phyloP scores from a whole-genome alignment of 441 rosid genomes.

The Pelargonium exstipulatum region DNA sequence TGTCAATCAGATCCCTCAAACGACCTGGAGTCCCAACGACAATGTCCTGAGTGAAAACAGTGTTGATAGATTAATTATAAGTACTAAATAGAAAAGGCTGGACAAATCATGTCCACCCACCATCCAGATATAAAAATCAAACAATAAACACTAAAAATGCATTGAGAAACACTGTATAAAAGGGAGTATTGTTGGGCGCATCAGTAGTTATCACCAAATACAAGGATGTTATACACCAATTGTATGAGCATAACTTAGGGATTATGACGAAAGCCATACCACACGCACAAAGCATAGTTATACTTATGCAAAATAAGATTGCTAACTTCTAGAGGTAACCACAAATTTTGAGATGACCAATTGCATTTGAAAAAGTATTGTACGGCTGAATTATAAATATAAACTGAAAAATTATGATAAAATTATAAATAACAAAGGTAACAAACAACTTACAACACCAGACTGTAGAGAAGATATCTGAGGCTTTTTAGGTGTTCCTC shows the following conservation, averaged over 20 bases:
- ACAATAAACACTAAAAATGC: neutral
- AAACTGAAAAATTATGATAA: neutral
- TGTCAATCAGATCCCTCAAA: constrained; percentile 76
- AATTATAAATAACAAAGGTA: neutral
- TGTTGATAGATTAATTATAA: constrained; percentile 7
- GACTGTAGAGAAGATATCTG: constrained; percentile 61
- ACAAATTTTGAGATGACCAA: neutral
- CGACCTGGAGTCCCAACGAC: constrained; percentile 95
- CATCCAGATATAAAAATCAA: neutral
- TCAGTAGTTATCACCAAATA: neutral
- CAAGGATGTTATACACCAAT: neutral
- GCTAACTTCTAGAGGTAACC: neutral
- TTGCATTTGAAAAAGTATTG: neutral
- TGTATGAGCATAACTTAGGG: neutral
- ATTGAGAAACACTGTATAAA: neutral
- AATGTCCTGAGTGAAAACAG: no score
- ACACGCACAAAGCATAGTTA: neutral
- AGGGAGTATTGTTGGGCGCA: neutral
- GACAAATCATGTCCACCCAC: neutral
- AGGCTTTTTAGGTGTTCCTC: constrained; percentile 84
- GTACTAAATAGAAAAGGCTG: neutral
- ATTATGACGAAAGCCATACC: neutral
- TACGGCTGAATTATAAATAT: neutral
- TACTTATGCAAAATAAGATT: neutral
- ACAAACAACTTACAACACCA: constrained; percentile 58